These are phyloP conservation scores for Volvariella volvacea DNA, from an alignment of 1,284 basidiomycete genomes.

Conservation along the genomic window DNA sequence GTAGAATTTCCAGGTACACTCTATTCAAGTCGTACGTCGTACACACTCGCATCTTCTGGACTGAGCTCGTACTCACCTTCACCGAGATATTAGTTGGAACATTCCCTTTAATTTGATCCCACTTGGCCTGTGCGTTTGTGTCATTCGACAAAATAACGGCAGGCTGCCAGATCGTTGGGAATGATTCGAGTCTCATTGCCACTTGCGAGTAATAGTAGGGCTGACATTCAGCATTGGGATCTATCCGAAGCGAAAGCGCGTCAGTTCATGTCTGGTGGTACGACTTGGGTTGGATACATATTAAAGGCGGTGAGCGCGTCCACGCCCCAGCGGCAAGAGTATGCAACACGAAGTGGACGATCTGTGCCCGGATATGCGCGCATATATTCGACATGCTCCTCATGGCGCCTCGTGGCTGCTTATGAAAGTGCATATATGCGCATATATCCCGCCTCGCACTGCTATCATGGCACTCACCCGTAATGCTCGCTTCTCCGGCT, in stretches of 20 bases:
- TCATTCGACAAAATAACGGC: constrained; percentile 41
- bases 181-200: constrained; percentile 30
- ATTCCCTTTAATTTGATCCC: constrained; percentile 22
- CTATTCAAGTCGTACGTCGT: constrained; percentile 22
- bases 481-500: constrained; percentile 27
- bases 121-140: constrained; percentile 34
- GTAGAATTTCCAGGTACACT: constrained; percentile 41
- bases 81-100: constrained; percentile 26
- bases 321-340: no score
- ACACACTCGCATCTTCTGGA: constrained; percentile 18
- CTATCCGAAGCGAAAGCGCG: constrained; percentile 14
- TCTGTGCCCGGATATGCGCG: no score
- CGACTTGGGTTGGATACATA: no score
- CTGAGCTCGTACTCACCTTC: constrained; percentile 16
- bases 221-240: constrained; percentile 29
- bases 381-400: no score
- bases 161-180: constrained; percentile 38
- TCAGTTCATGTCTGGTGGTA: no score
- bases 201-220: constrained; percentile 36
- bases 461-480: constrained; percentile 17
- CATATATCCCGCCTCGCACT: no score
- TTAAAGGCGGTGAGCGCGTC: no score
- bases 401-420: no score
- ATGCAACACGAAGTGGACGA: no score
- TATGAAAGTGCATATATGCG: no score